Evolutionary conservation across 2,329 filamentous ascomycete genomes (phyloP), one percentile per base, ranked within the genome.

Genomic region (Aureobasidium musti): DNA sequence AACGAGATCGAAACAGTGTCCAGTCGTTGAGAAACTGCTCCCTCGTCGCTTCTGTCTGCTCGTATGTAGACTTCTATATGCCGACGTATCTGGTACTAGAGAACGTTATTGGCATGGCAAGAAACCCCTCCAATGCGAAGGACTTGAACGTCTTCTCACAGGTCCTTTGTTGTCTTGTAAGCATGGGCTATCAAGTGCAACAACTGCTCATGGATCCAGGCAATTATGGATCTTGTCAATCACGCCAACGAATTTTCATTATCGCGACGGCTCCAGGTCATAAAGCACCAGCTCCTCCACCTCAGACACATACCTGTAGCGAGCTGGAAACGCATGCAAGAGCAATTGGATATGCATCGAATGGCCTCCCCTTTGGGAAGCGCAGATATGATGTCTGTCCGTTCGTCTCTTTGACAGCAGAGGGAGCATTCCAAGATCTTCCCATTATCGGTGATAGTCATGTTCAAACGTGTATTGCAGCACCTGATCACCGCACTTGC

Each of bases 21-120:
- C 64, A 79, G 4, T 88, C 90, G 10, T 77, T 87, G 6, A 86
- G 86, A 67, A 92, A 95, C 72, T 89, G 89, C 39, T 93, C 90
- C 0, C 84, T 95, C 35, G 84, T 95, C 0, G 91, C 90, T 0
- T 90, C 90, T 0, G 91, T 94, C 43, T 88, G 87, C 0, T 87
- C 91, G 0, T 91, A 84, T 67, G 81, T 94, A 1, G 91, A 96
- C 69, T 78, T 91, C 0, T 92, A 91, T 70, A 84, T 88, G 0
- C 91, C 91, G 0, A 82, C 85, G n/a, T 94, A 90, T 72, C 89
- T 87, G 0, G 70, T 94, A 0, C 81, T 96, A 0, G 91, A 96
- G 74, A 96, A 96, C 70, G 91, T 96, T 0, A 77, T 85, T 0
- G 81, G 79, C 0, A 91, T 94, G 78, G 83, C 89, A 0, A 82